Evolutionary conservation across 805 yeast genomes (phyloP), one percentile per base, ranked within the genome.

Genomic region (Tetrapisispora phaffii): DNA sequence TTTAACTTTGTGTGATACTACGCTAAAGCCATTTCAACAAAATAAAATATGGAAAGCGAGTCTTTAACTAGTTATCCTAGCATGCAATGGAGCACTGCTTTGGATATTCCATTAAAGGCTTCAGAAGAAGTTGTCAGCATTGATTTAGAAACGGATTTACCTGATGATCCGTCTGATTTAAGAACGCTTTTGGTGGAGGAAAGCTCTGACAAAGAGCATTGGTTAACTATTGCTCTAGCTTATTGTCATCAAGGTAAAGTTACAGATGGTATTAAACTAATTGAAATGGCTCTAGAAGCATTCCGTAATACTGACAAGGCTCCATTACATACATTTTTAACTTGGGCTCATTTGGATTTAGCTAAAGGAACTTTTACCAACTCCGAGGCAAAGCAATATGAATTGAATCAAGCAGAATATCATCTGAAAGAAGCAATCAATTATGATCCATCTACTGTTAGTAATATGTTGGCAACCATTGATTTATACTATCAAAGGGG

Each of bases 141-240:
- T 53, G 90, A 88, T 57, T 73, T 84, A 48, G 75, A 75, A 43
- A 79, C 80, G 31, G 97, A 90, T 58, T 71, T 88, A 46, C 95
- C 96, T 4, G 95, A 85, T 20, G 96, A 90, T 61, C 85, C 96
- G 4, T 73, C 78, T 38, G 97, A 93, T 58, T 72, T 93, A 50
- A 79, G 84, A 51, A 75, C 77, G 23, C 74, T 90, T 50, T 69
- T 93, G 50, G 82, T 84, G 50, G 85, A 84, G 52, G 97, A 93
- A 66, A 77, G 76, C 46, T 81, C 90, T 41, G 79, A 76, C 20
- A 71, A 75, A 44, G 80, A 81, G 58, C 85, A 79, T 66, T 93
- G 98, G 98, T 66, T 86, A 17, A 74, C 82, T 20, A 79, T 89
- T 50, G 89, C 95, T 1, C 59, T 80, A 47, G 95, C 93, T 0